These are phyloP conservation scores for Backusella liffmaniae DNA, from an alignment of 192 early-diverging fungal species.

Conservation along the genomic window DNA sequence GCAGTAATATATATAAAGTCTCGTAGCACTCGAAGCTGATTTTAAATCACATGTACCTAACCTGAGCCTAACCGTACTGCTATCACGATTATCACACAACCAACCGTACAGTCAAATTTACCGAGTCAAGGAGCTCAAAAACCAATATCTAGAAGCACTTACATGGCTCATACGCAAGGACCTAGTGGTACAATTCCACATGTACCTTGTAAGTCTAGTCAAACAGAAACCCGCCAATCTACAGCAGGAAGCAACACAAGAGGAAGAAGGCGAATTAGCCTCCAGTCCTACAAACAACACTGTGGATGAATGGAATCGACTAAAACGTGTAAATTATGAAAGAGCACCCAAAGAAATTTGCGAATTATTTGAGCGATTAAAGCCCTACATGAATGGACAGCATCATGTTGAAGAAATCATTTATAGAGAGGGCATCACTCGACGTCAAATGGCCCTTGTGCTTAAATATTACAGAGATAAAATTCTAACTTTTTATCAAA, in stretches of 20 bases:
- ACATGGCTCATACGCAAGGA: constrained; percentile 78
- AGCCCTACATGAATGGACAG: constrained; percentile 75
- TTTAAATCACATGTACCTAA: constrained; percentile 58
- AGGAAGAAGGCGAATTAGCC: constrained; percentile 1
- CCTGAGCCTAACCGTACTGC: constrained; percentile 53
- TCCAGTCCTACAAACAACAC: constrained; percentile 31
- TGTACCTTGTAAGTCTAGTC: constrained; percentile 65
- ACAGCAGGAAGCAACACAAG: background rate
- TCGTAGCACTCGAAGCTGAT: constrained; percentile 43
- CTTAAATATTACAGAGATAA: constrained; percentile 36
- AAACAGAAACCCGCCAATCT: constrained; percentile 31
- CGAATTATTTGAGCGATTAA: constrained; percentile 59
- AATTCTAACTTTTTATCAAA: constrained; percentile 32
- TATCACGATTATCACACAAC: constrained; percentile 56
- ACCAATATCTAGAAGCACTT: constrained; percentile 79
- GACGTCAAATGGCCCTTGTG: constrained; percentile 30
- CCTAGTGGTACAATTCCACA: constrained; percentile 79
- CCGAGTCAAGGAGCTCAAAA: constrained; percentile 59
- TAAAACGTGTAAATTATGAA: constrained; percentile 51
- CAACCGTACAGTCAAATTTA: constrained; percentile 53
- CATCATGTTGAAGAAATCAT: constrained; percentile 80
- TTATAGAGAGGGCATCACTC: constrained; percentile 57
- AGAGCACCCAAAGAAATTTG: constrained; percentile 54
- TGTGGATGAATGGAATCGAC: constrained; percentile 21
- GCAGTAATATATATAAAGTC: background rate